Evolutionary conservation across 805 yeast species (phyloP), one percentile per base, ranked within the genome.

Genomic region (Candida stauntonica): DNA sequence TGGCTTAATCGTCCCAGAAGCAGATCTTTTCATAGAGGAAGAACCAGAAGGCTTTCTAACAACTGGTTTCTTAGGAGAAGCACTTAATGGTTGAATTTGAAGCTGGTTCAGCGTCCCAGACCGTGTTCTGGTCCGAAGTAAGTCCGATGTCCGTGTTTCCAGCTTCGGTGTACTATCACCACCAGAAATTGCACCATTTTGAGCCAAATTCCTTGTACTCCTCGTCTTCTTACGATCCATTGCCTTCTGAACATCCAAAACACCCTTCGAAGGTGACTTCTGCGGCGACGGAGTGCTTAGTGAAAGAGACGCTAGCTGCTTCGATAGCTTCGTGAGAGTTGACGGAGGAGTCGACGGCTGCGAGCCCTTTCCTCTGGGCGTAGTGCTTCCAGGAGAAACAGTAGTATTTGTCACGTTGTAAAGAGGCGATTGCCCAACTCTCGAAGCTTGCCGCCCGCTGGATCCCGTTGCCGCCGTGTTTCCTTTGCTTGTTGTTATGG

Each of bases 1-100:
- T n/a, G 27, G 34, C 18, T 33, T 30, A 17, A 17, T 9, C 1
- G 39, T 18, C 8, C 23, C 21, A 3, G 45, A 38, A 6, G 39
- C 37, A 9, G 31, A 31, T 17, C 50, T 44, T 26, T 48, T 47
- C 6, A 42, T 26, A 1, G 45, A 48, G 1, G 47, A 23, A 9
- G 42, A 29, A 5, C 28, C 13, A 3, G 44, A 39, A 8, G 38
- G 37, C 29, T 36, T 44, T 14, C 42, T 14, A 7, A 35, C 29
- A 11, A 35, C 11, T 1, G 29, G n/a, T 13, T 26, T 36, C 35
- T 39, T 36, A 5, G 17, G 31, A 5, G 47, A 40, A 3, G 41
- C 30, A 3, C 31, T 17, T 3, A 39, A 35, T 26, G 26, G 28
- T 19, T 31, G 19, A n/a, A 14, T n/a, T n/a, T n/a, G n/a, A n/a